Base-by-base conservation (phyloP, 257 asterid genomes). In the Solanum chilense region DNA sequence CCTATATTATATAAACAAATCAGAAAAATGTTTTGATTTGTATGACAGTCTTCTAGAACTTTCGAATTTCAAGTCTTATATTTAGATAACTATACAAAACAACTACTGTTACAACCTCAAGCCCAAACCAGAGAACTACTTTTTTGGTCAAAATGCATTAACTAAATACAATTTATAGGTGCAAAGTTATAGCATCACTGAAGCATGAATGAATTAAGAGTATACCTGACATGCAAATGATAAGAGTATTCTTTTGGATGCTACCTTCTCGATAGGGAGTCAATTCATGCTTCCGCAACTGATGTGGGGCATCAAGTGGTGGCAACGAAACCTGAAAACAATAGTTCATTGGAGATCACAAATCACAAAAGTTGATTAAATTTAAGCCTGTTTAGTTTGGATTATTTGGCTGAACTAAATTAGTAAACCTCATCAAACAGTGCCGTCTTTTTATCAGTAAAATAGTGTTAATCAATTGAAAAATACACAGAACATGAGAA, bases 201-300 rank as follows among this genome's bases (percentile, higher is more conserved):
- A 88, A 62, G 83, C 29, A 87, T 41, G 83, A 71, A 44, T 71
- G 78, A 18, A 44, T 6, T 71, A 39, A 33, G 12, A 6, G 25
- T 35, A 25, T 5, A 45, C 15, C 44, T 29, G 69, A 10, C 49
- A 66, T 39, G 73, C 56, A 49, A 82, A 83, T 35, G 35, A 13
- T 85, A 42, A 12, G 10, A 33, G 76, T n/a, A 25, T 85, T 68
- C 12, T 29, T 41, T 69, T 42, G 45, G 77, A 81, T 85, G 88
- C 88, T 92, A 96, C 99, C 98, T 96, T 96, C 98, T 90, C 98
- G 93, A 88, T 92, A 96, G 42, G 95, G 89, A 88, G 91, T 98
- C 99, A 98, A 96, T 94, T 96, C 98, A 86, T 96, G 99, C 92
- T 92, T 94, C 82, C 98, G 98, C 89, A 95, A 88, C 92, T 96